A percentile compares a stretch with the other conserved stretches of the same genome.
These are phyloP conservation scores for Fraxinus nigra DNA, from an alignment of 305 asterid genomes.

Conservation along the genomic window DNA sequence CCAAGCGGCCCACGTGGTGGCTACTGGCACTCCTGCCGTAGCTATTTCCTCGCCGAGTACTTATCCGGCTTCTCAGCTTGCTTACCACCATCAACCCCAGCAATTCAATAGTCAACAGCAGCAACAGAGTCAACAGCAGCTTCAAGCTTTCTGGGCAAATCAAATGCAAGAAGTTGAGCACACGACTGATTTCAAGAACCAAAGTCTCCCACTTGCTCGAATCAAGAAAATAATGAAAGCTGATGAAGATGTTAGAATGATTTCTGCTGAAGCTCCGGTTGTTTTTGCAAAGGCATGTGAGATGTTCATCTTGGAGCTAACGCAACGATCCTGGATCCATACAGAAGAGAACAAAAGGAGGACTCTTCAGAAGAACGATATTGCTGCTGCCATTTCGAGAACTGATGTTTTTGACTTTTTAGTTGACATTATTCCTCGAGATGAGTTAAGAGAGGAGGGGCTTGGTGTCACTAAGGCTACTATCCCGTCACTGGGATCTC, in stretches of 20 bases:
- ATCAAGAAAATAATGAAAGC: conserved; percentile 74
- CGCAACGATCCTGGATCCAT: conserved; percentile 63
- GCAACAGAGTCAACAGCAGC: conserved; percentile 56
- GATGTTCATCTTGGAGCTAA: conserved; percentile 68
- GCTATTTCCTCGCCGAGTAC: conserved; percentile 42
- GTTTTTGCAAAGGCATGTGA: conserved; percentile 71
- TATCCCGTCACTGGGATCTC: conserved; percentile 45
- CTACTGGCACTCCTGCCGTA: conserved; percentile 42
- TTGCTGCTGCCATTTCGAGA: conserved; percentile 65
- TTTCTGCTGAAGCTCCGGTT: conserved; percentile 68
- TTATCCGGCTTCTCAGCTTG: conserved; percentile 35
- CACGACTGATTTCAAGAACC: conserved; percentile 59
- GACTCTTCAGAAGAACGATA: conserved; percentile 71
- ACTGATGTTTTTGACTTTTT: conserved; percentile 68
- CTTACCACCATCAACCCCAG: conserved; percentile 44
- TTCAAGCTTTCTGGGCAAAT: conserved; percentile 57
- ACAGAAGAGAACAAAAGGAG: conserved; percentile 73
- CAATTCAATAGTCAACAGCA: conserved; percentile 50
- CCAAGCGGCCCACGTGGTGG: conserved; percentile 32
- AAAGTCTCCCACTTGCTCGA: conserved; percentile 64
- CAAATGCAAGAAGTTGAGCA: conserved; percentile 55
- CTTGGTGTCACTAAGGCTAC: conserved; percentile 46
- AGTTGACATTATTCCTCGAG: conserved; percentile 69
- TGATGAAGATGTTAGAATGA: conserved; percentile 67
- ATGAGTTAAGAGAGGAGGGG: conserved; percentile 62